phyloP scores from a whole-genome alignment of 257 asterid species.

The Lantana camara region DNA sequence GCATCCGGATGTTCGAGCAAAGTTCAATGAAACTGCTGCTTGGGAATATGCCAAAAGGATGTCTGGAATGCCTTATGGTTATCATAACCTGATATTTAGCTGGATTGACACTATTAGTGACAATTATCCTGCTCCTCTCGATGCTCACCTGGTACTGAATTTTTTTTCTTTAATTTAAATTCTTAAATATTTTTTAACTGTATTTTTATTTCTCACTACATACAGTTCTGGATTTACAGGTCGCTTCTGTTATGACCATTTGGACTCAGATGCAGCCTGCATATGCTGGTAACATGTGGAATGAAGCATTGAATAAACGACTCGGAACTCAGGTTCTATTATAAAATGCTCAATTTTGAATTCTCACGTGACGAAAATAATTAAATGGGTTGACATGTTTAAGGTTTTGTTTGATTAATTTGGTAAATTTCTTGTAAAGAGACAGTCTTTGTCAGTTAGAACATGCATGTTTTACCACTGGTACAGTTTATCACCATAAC shows the following conservation, averaged over 20 bases:
- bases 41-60: constrained; percentile 92
- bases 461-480: too few species aligned
- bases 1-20: constrained; percentile 75
- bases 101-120: constrained; percentile 88
- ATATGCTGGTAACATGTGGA: constrained; percentile 90
- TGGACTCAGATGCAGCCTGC: constrained; percentile 86
- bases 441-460: background rate
- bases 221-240: constrained; percentile 46
- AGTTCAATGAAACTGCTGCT: constrained; percentile 82
- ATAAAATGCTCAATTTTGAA: too few species aligned
- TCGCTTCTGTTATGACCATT: constrained; percentile 89
- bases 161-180: background rate
- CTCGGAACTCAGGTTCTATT: constrained; percentile 83
- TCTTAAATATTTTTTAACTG: constrained; percentile 8
- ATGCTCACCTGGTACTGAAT: constrained; percentile 78
- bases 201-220: background rate
- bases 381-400: background rate
- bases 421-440: constrained; percentile 33
- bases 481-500: constrained; percentile 11
- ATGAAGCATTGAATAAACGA: constrained; percentile 90
- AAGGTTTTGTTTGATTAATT: constrained; percentile 3
- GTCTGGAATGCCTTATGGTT: constrained; percentile 83
- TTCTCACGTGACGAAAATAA: too few species aligned
- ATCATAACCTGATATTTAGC: constrained; percentile 89
- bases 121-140: constrained; percentile 83